phyloP scores from a whole-genome alignment of 108 stramenopile genomes.

The Cyclotella cryptica region DNA sequence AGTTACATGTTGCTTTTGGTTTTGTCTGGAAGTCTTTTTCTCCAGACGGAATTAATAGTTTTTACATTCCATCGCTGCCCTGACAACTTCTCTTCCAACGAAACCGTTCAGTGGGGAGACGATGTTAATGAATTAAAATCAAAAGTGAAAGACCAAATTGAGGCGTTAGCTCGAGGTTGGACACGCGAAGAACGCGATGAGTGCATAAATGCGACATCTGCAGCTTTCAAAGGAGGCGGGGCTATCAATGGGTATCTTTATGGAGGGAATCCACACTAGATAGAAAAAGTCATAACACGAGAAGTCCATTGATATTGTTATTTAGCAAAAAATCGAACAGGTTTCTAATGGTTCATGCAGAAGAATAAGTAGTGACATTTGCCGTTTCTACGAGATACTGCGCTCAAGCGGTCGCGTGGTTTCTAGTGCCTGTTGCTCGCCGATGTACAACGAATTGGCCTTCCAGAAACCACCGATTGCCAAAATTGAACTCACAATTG shows the following conservation, averaged over 20 bases:
- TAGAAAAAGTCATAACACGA: neutral
- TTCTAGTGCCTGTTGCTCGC: neutral
- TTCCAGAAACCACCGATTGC: slow-evolving; percentile 72
- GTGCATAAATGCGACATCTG: slow-evolving; percentile 78
- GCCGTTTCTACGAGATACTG: no score
- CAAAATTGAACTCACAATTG: slow-evolving; percentile 57
- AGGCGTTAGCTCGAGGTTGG: slow-evolving; percentile 87
- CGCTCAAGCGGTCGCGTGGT: neutral
- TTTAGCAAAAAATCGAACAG: neutral
- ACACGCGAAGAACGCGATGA: slow-evolving; percentile 70
- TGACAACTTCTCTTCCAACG: neutral
- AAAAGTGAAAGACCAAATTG: slow-evolving; percentile 79
- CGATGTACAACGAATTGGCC: slow-evolving; percentile 34
- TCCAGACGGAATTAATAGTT: neutral
- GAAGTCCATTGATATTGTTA: neutral
- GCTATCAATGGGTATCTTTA: slow-evolving; percentile 70
- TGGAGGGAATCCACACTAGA: slow-evolving; percentile 69
- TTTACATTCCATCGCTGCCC: neutral
- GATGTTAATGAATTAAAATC: slow-evolving; percentile 85
- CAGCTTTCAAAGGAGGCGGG: slow-evolving; percentile 76
- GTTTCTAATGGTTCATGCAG: neutral
- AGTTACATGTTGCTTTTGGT: slow-evolving; percentile 5
- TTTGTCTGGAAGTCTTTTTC: neutral
- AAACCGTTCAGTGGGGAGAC: slow-evolving; percentile 68
- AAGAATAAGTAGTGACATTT: no score